These are phyloP conservation scores for Trichoderma aggressivum DNA, from an alignment of 2,329 filamentous ascomycete species.

Conservation along the genomic window DNA sequence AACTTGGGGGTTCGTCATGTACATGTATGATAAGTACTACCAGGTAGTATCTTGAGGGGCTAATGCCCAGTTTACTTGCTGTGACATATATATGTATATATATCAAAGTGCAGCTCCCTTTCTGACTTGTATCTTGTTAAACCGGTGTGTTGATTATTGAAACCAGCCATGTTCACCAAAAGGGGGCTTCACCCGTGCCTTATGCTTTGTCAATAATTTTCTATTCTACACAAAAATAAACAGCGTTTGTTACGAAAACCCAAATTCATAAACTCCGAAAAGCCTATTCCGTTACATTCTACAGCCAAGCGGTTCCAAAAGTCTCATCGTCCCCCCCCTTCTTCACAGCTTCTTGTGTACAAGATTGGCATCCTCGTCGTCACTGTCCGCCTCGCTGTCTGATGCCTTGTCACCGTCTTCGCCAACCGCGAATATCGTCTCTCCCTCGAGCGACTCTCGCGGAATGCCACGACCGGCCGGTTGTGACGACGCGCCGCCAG, in stretches of 20 bases:
- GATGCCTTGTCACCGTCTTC: slow-evolving; percentile 81
- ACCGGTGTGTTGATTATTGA: not conserved
- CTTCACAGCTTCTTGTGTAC: slow-evolving; percentile 43
- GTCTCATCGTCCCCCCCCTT: not conserved
- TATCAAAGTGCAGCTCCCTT: not conserved
- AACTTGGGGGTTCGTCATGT: not conserved
- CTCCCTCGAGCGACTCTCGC: slow-evolving; percentile 67
- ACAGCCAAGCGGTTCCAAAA: slow-evolving; percentile 12
- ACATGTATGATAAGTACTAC: not conserved
- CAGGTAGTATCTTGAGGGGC: not conserved
- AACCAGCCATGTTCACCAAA: not conserved
- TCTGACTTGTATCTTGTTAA: not conserved
- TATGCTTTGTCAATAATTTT: not conserved
- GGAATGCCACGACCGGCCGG: slow-evolving; percentile 38
- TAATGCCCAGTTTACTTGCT: not conserved
- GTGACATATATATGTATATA: not conserved
- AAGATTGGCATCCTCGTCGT: slow-evolving; percentile 39
- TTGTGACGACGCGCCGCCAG: slow-evolving; percentile 22
- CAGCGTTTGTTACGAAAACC: slow-evolving; percentile 1
- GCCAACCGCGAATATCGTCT: slow-evolving; percentile 93
- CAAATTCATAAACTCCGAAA: slow-evolving; percentile 16
- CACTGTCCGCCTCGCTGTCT: slow-evolving; percentile 55
- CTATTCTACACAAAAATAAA: slow-evolving; percentile 6
- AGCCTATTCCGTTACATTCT: not conserved
- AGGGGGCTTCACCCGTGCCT: not conserved